phyloP scores from a whole-genome alignment of 2,329 filamentous ascomycete species.

The Teratosphaeria gauchensis region DNA sequence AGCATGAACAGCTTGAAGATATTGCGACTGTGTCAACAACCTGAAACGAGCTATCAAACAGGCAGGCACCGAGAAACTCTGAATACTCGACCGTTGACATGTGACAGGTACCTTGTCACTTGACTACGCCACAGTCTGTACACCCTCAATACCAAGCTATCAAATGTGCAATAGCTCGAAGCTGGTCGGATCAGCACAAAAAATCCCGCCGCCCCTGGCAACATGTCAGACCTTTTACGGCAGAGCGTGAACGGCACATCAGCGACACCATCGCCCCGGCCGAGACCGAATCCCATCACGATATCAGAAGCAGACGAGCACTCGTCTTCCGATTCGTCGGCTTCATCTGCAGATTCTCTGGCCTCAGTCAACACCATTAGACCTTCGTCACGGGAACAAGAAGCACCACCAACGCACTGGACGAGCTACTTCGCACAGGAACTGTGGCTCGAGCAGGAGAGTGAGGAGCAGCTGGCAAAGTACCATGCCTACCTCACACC shows the following conservation, averaged over 20 bases:
- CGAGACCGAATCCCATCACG: slow-evolving; percentile 9
- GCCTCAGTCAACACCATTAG: slow-evolving; percentile 58
- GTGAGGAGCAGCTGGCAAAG: slow-evolving; percentile 39
- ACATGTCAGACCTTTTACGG: slow-evolving; percentile 21
- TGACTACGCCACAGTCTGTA: background rate
- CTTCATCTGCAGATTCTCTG: slow-evolving; percentile 58
- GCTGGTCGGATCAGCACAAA: background rate
- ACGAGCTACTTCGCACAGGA: slow-evolving; percentile 86
- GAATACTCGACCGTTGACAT: background rate
- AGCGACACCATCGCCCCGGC: slow-evolving; percentile 3
- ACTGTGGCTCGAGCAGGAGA: slow-evolving; percentile 54
- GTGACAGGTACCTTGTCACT: background rate
- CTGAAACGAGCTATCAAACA: background rate
- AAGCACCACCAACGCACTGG: slow-evolving; percentile 66
- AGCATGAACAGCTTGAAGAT: too few species aligned
- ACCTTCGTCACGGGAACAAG: slow-evolving; percentile 19
- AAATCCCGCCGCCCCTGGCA: background rate
- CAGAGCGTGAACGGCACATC: slow-evolving; percentile 9
- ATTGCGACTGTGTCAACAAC: too few species aligned
- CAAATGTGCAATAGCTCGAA: background rate
- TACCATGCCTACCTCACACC: slow-evolving; percentile 86
- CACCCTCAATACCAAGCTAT: background rate
- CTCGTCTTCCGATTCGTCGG: slow-evolving; percentile 58
- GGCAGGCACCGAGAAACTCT: background rate
- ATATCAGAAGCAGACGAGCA: slow-evolving; percentile 24